These are phyloP conservation scores for Perilla frutescens DNA, from an alignment of 257 asterid genomes.

Conservation along the genomic window DNA sequence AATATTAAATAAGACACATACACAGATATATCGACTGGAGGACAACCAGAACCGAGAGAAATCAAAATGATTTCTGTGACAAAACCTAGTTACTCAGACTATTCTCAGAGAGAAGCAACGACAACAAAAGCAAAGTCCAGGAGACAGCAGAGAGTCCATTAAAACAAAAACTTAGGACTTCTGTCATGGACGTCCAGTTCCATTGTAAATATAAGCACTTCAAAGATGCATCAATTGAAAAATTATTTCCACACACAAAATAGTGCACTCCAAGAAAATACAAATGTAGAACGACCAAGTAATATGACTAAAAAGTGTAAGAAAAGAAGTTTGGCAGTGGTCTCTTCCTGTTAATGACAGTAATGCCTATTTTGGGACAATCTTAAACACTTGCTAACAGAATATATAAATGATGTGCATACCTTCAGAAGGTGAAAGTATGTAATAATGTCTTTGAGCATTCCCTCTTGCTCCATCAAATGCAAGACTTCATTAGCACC, in stretches of 20 bases:
- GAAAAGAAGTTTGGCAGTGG: not conserved
- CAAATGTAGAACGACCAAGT: not conserved
- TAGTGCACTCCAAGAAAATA: not conserved
- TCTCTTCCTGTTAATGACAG: not conserved
- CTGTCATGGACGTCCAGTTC: constrained; percentile 13
- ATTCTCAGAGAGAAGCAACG: constrained; percentile 5
- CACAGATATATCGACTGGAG: constrained; percentile 11
- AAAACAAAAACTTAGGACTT: not conserved
- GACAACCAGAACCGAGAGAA: not conserved
- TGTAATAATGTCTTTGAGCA: constrained; percentile 72
- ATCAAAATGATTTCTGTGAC: not conserved
- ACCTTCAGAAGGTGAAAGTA: constrained; percentile 85
- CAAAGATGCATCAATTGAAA: constrained; percentile 21
- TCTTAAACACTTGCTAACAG: constrained; percentile 16
- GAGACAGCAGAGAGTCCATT: not conserved
- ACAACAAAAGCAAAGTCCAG: constrained; percentile 8
- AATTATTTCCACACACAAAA: not conserved
- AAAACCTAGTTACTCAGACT: not conserved
- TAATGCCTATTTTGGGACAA: constrained; percentile 9
- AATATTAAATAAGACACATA: not conserved
- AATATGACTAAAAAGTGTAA: not conserved
- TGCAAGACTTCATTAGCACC: constrained; percentile 66
- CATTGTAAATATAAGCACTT: constrained; percentile 8
- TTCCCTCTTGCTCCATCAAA: constrained; percentile 76
- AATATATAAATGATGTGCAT: constrained; percentile 28